Conservation (phyloP, 495 filamentous ascomycete genomes). For the Talaromyces thailandensis region DNA sequence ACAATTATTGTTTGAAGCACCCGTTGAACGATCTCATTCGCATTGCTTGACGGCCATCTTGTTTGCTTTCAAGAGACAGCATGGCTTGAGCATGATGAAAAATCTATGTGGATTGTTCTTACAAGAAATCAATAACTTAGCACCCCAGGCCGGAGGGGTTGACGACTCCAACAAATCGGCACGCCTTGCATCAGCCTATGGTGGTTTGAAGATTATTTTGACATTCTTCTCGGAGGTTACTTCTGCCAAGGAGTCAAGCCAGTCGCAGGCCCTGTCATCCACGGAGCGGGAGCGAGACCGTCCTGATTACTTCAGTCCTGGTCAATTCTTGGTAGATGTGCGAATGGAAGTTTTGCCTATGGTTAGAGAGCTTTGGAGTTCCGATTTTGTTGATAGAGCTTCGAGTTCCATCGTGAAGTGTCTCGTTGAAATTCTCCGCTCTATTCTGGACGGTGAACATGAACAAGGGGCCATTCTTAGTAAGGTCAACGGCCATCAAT, state of each 20-base stretch:
- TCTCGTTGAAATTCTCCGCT: conserved; percentile 74
- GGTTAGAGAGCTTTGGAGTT: conserved; percentile 73
- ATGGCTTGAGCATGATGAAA: conserved; percentile 66
- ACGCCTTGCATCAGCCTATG: conserved; percentile 46
- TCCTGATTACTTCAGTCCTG: conserved; percentile 58
- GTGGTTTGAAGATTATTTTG: conserved; percentile 77
- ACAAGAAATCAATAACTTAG: conserved; percentile 48
- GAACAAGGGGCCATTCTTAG: conserved; percentile 55
- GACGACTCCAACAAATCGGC: conserved; percentile 34
- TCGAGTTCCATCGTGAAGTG: conserved; percentile 66
- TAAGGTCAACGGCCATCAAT: conserved; percentile 44
- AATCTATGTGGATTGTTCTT: conserved; percentile 66
- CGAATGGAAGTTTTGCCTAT: conserved; percentile 75
- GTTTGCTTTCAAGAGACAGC: conserved; percentile 72
- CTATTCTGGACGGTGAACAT: conserved; percentile 64
- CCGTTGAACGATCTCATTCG: conserved; percentile 46
- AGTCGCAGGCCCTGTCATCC: conserved; percentile 53
- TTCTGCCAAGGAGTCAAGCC: conserved; percentile 68
- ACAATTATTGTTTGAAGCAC: conserved; percentile 67
- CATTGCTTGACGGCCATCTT: conserved; percentile 73
- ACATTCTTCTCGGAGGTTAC: conserved; percentile 68
- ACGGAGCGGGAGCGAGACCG: conserved; percentile 44
- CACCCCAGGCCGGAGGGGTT: conserved; percentile 30
- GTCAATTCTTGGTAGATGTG: conserved; percentile 82
- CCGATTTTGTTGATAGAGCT: conserved; percentile 58